These are phyloP conservation scores for Phytopythium boreale DNA, from an alignment of 352 stramenopile genomes.

Conservation along the genomic window DNA sequence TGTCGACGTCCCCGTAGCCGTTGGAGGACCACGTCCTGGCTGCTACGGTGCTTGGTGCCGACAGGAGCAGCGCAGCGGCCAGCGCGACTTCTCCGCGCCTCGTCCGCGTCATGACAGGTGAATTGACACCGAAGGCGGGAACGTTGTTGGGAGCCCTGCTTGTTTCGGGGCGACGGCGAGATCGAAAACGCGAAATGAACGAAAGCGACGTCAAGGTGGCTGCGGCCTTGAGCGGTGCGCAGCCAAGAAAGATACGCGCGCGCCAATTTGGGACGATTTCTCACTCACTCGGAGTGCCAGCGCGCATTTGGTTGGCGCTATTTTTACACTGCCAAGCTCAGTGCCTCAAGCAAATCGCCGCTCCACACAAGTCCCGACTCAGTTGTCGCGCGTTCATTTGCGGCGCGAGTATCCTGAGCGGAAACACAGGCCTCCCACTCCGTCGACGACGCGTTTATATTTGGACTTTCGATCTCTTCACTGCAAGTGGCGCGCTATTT, in stretches of 20 bases:
- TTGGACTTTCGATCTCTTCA: too few species aligned
- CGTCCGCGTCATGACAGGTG: background rate
- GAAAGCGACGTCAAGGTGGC: background rate
- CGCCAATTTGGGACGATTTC: background rate
- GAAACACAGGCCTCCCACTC: too few species aligned
- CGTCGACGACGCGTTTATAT: too few species aligned
- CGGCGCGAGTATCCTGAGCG: too few species aligned
- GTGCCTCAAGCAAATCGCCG: background rate
- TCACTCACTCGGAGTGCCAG: background rate
- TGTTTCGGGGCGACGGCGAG: background rate
- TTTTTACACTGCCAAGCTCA: background rate
- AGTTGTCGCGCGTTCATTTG: too few species aligned
- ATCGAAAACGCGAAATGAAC: background rate
- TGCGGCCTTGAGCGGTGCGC: background rate
- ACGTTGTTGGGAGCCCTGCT: background rate
- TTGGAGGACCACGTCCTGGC: background rate
- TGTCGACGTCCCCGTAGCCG: background rate
- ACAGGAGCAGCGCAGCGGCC: background rate
- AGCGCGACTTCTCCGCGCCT: background rate
- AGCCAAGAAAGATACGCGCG: conserved; percentile 1
- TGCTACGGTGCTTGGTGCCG: background rate
- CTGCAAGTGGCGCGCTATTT: too few species aligned
- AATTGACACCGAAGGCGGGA: background rate
- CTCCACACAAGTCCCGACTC: background rate
- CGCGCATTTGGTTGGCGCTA: background rate